A percentile compares a stretch with the other conserved stretches of the same genome.
Conservation (phyloP, 768 basidiomycete species). For the Cyathus striatus region DNA sequence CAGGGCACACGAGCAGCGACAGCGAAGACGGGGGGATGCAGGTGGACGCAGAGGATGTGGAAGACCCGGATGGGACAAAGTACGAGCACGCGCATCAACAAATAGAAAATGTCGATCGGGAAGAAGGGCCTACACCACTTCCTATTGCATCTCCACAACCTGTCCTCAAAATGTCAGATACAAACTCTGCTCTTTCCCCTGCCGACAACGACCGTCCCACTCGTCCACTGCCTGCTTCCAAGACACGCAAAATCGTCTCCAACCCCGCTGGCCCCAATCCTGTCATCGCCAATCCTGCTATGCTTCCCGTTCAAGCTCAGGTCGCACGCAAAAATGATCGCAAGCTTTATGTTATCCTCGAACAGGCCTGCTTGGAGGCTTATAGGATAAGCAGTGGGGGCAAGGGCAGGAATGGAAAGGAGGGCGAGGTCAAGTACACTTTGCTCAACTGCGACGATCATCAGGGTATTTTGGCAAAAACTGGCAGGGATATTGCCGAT, state of each 20-base stretch:
- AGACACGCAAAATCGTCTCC: background rate
- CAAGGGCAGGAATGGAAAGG: slow-evolving; percentile 49
- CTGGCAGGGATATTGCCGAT: slow-evolving; percentile 96
- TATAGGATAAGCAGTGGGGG: slow-evolving; percentile 72
- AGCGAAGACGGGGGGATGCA: slow-evolving; percentile 22
- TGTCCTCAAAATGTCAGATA: background rate
- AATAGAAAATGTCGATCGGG: too few species aligned
- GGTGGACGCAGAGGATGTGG: slow-evolving; percentile 13
- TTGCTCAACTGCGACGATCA: slow-evolving; percentile 98
- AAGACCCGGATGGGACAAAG: background rate
- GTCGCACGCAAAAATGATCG: slow-evolving; percentile 60
- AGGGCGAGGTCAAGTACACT: slow-evolving; percentile 90
- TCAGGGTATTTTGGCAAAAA: slow-evolving; percentile 97
- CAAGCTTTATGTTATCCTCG: slow-evolving; percentile 83
- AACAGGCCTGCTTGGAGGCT: slow-evolving; percentile 93
- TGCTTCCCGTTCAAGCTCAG: slow-evolving; percentile 80
- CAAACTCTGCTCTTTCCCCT: background rate
- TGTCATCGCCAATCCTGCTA: slow-evolving; percentile 73
- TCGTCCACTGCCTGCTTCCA: background rate
- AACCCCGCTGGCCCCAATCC: slow-evolving; percentile 38
- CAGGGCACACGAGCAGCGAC: slow-evolving; percentile 28
- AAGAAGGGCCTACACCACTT: too few species aligned
- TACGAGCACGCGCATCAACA: background rate
- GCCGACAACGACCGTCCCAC: background rate
- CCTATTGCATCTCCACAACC: background rate